These are phyloP conservation scores for Zalerion maritima DNA, from an alignment of 495 filamentous ascomycete genomes.

Conservation along the genomic window DNA sequence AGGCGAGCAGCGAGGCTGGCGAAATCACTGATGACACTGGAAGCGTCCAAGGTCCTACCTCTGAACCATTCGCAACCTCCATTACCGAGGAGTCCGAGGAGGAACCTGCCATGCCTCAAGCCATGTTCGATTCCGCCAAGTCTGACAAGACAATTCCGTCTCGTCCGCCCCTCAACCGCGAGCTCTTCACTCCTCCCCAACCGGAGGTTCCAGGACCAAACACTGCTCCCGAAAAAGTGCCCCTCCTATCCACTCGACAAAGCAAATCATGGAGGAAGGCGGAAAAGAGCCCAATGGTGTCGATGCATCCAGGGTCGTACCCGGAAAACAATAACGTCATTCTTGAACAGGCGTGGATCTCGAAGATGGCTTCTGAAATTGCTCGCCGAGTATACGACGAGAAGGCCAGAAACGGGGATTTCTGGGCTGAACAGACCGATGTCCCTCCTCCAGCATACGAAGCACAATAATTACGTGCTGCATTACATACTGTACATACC, in stretches of 20 bases:
- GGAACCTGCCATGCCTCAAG: constrained; percentile 33
- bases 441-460: constrained; percentile 50
- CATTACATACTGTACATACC: constrained; percentile 7
- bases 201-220: no score
- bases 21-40: constrained; percentile 23
- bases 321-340: no score
- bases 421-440: constrained; percentile 37
- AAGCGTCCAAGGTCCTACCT: constrained; percentile 26
- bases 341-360: constrained; percentile 75
- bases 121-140: constrained; percentile 25
- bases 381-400: constrained; percentile 67
- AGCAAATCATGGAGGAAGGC: no score
- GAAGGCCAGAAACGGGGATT: constrained; percentile 30
- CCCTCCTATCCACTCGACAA: no score
- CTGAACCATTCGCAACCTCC: constrained; percentile 31
- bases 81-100: constrained; percentile 42
- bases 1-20: constrained; percentile 32
- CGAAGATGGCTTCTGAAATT: constrained; percentile 83
- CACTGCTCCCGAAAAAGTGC: no score
- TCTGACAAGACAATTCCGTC: constrained; percentile 10
- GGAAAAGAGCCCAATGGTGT: no score
- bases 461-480: constrained; percentile 22
- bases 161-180: constrained; percentile 16
- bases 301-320: no score
- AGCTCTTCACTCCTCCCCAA: no score